phyloP scores from a whole-genome alignment of 768 basidiomycete species.

The Kwoniella shandongensis region DNA sequence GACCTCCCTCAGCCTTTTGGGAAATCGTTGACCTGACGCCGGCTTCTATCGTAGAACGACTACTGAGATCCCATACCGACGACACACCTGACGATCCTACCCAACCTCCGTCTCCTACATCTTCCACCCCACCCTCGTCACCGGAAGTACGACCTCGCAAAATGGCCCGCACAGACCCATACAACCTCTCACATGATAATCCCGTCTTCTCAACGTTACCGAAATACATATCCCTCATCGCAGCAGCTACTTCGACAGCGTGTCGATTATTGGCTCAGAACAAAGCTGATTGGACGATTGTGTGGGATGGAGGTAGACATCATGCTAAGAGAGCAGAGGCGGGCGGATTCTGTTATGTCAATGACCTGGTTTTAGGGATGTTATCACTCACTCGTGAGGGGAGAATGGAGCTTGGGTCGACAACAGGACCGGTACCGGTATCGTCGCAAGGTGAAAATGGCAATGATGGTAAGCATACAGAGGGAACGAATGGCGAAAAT shows the following conservation, averaged over 20 bases:
- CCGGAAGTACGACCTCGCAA: conserved; percentile 30
- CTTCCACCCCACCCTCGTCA: conserved; percentile 9
- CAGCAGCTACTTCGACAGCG: conserved; percentile 75
- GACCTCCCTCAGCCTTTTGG: background rate
- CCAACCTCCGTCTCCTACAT: conserved; percentile 52
- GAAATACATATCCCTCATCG: conserved; percentile 69
- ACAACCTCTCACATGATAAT: conserved; percentile 65
- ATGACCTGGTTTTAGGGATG: conserved; percentile 80
- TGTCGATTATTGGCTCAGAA: conserved; percentile 59
- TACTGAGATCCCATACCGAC: conserved; percentile 1
- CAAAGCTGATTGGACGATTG: conserved; percentile 66
- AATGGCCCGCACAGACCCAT: background rate
- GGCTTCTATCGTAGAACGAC: conserved; percentile 1
- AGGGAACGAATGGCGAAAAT: background rate
- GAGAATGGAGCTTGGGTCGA: conserved; percentile 1
- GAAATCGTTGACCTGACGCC: background rate
- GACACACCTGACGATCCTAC: conserved; percentile 15
- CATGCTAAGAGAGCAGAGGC: conserved; percentile 77
- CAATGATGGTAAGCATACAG: background rate
- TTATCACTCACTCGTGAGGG: conserved; percentile 59
- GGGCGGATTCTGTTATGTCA: conserved; percentile 91
- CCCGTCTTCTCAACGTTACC: conserved; percentile 70
- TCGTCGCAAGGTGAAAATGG: background rate
- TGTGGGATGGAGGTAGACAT: conserved; percentile 94
- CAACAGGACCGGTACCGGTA: background rate